A percentile compares a stretch with the other conserved stretches of the same genome.
phyloP scores from a whole-genome alignment of 2,329 filamentous ascomycete genomes.

The Cyphellophora attinorum region DNA sequence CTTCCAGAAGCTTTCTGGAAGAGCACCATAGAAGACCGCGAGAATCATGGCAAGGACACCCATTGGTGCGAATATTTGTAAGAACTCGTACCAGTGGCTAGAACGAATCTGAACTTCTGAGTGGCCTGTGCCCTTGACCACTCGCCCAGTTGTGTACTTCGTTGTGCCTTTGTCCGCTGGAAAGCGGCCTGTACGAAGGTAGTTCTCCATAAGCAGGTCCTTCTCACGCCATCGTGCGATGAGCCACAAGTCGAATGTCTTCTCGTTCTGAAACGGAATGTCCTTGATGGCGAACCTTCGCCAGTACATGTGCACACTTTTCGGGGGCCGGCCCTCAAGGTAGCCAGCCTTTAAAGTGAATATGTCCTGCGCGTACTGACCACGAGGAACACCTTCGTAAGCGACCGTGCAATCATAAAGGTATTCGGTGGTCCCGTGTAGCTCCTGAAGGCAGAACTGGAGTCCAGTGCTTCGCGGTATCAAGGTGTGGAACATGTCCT shows the following conservation, averaged over 20 bases:
- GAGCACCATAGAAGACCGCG: slow-evolving; percentile 22
- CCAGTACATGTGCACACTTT: slow-evolving; percentile 96
- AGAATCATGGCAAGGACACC: slow-evolving; percentile 22
- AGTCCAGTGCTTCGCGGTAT: slow-evolving; percentile 52
- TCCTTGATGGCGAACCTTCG: slow-evolving; percentile 69
- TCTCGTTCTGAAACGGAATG: slow-evolving; percentile 67
- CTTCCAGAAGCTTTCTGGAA: slow-evolving; percentile 20
- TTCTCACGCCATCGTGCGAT: slow-evolving; percentile 85
- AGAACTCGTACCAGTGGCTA: slow-evolving; percentile 24
- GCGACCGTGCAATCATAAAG: slow-evolving; percentile 77
- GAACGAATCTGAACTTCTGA: slow-evolving; percentile 23
- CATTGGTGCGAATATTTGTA: slow-evolving; percentile 25
- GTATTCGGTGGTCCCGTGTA: slow-evolving; percentile 51
- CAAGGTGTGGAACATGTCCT: slow-evolving; percentile 50
- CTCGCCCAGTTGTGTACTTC: slow-evolving; percentile 27
- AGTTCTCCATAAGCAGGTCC: slow-evolving; percentile 78
- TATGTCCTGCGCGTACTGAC: slow-evolving; percentile 72
- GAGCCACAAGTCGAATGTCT: slow-evolving; percentile 76
- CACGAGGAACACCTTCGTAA: slow-evolving; percentile 87
- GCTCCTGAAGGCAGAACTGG: slow-evolving; percentile 51
- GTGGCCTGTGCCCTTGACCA: slow-evolving; percentile 20
- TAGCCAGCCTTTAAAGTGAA: slow-evolving; percentile 83
- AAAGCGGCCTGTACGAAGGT: slow-evolving; percentile 66
- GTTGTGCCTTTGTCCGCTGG: slow-evolving; percentile 49
- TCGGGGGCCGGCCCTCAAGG: slow-evolving; percentile 78